phyloP scores from a whole-genome alignment of 169 alveolate species.

The Plasmodium knowlesi region DNA sequence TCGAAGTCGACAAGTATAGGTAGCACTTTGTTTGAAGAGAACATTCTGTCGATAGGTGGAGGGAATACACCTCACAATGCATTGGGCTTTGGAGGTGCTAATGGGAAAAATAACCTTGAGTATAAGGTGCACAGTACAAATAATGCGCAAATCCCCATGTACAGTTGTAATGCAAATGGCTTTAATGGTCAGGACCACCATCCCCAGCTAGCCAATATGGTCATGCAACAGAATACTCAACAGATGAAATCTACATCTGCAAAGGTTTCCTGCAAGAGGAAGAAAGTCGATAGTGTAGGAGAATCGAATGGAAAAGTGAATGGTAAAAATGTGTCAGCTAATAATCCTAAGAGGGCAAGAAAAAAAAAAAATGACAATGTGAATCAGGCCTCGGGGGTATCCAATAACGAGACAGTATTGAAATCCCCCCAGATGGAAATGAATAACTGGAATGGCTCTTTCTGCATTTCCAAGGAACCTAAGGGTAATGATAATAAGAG shows the following conservation, averaged over 20 bases:
- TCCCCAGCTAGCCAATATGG: background rate
- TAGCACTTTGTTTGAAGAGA: background rate
- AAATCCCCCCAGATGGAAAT: background rate
- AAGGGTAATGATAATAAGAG: background rate
- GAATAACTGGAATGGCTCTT: background rate
- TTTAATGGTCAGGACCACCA: background rate
- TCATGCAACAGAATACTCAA: background rate
- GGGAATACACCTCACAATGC: background rate
- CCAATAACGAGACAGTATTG: slow-evolving; percentile 7
- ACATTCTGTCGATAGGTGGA: background rate
- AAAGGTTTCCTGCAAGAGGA: slow-evolving; percentile 11
- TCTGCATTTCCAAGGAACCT: background rate
- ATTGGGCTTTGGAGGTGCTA: background rate
- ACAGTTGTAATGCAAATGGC: background rate
- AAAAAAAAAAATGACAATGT: slow-evolving; percentile 30
- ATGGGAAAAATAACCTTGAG: background rate
- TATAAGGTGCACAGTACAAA: background rate
- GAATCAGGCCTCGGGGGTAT: slow-evolving; percentile 5
- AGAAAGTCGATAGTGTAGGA: background rate
- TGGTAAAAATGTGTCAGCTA: background rate
- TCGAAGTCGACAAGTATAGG: background rate
- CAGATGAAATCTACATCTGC: background rate
- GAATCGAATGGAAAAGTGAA: slow-evolving; percentile 7
- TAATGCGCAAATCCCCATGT: background rate
- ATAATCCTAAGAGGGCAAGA: slow-evolving; percentile 10